Evolutionary conservation across 2,329 filamentous ascomycete species (phyloP), one percentile per base, ranked within the genome.

Genomic region (Ceratocystis albifundus): DNA sequence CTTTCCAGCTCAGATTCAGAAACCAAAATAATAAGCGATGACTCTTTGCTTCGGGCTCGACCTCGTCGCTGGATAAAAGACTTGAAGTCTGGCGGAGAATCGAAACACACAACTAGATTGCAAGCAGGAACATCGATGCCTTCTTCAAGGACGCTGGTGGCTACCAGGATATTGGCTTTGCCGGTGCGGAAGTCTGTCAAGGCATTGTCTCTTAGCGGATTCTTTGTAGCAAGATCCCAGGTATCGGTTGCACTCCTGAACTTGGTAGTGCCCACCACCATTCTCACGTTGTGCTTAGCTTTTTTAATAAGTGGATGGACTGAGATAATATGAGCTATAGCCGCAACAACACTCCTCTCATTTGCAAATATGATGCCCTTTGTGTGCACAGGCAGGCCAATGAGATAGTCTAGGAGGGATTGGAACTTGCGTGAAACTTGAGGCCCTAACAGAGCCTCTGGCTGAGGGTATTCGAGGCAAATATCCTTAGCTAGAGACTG

Each of bases 361-460:
- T 82, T 77, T 28, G 83, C 88, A 70, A 92, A 92, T 0, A 91
- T 75, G 17, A 92, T 84, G 0, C 85, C 84, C 3, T 81, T 79
- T 0, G 69, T 61, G 30, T 65, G 45, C 15, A 28, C 25, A 4
- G 63, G 65, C 15, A 63, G 55, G 4, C 45, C 41, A 7, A 57
- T 7, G 17, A 88, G 79, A 3, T 82, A 75, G 3, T 74, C 66
- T 2, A 90, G 73, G 17, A 92, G 76, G 4, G 75, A 73, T 20
- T 72, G 70, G 1, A 83, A 77, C 71, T 90, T 90, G n/a, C 80
- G 71, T 0, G 87, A 85, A 0, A 87, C 65, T 5, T 75, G 70
- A 1, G 66, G 25, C 1, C 55, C n/a, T 2, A 65, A 69, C 41
- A 71, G 69, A 45, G 66, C 64, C 20, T 68, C 62, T 20, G 71